phyloP scores from a whole-genome alignment of 2,329 filamentous ascomycete species.

The Madurella mycetomatis region DNA sequence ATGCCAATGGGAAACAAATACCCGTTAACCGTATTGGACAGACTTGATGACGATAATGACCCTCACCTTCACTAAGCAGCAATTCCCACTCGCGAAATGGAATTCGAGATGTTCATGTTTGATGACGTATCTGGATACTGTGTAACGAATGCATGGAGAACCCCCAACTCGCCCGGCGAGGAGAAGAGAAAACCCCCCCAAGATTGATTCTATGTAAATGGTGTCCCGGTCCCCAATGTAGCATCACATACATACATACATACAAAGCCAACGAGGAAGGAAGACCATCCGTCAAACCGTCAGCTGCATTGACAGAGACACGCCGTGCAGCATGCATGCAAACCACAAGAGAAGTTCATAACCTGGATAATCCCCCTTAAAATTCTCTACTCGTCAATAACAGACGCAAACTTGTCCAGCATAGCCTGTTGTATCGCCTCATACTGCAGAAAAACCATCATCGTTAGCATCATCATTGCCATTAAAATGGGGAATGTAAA shows the following conservation, averaged over 20 bases:
- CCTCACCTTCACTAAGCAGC: no score
- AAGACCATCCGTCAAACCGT: no score
- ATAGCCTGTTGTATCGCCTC: slow-evolving; percentile 86
- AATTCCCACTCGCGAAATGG: no score
- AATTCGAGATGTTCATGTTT: no score
- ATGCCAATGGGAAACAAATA: no score
- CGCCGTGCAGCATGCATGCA: slow-evolving; percentile 5
- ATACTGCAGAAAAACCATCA: slow-evolving; percentile 55
- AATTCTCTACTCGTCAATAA: slow-evolving; percentile 76
- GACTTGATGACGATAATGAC: no score
- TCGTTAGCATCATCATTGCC: slow-evolving; percentile 35
- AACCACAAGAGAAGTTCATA: no score
- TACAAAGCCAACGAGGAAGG: background rate
- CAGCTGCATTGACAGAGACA: background rate
- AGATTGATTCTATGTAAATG: background rate
- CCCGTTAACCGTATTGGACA: no score
- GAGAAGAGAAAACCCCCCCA: no score
- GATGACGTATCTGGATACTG: no score
- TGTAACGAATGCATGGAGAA: no score
- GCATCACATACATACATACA: background rate
- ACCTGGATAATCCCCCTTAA: background rate
- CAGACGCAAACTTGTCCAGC: slow-evolving; percentile 95
- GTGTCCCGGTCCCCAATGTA: background rate
- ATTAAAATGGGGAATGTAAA: background rate
- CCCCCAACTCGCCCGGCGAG: no score